Conservation (phyloP, 202 grass and related monocot species). For the Digitaria exilis region DNA sequence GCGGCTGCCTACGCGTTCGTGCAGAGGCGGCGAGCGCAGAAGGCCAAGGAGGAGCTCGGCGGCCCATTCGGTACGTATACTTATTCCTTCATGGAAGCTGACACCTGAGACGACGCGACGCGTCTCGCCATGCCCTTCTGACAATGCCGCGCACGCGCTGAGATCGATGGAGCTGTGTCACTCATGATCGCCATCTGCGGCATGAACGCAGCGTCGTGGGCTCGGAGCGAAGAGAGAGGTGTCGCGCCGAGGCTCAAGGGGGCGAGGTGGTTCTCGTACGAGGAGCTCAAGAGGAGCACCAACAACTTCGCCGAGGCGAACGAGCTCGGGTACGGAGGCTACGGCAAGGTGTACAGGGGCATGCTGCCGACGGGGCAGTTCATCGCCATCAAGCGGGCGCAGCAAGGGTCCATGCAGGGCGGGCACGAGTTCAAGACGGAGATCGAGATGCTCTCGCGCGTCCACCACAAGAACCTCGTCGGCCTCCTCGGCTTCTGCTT, state of each 20-base stretch:
- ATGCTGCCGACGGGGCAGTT: conserved; percentile 75
- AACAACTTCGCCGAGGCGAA: conserved; percentile 84
- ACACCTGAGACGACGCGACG: not conserved
- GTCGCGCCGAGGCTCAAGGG: conserved; percentile 87
- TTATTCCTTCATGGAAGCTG: not conserved
- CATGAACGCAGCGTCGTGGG: conserved; percentile 77
- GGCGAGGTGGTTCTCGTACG: conserved; percentile 89
- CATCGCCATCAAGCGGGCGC: conserved; percentile 92
- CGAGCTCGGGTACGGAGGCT: conserved; percentile 85
- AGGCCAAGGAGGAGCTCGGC: conserved; percentile 72
- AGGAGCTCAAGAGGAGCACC: conserved; percentile 79
- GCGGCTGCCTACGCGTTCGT: conserved; percentile 65
- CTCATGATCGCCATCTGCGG: not conserved
- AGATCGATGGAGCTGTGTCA: not conserved
- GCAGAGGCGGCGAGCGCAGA: conserved; percentile 66
- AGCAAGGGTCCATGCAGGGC: conserved; percentile 87
- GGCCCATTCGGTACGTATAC: conserved; percentile 76
- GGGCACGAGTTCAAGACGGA: conserved; percentile 94
- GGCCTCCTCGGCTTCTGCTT: conserved; percentile 94
- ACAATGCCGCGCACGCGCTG: not conserved
- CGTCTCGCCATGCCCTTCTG: conserved; percentile 1
- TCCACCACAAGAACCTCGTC: conserved; percentile 99
- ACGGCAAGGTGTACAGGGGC: conserved; percentile 92
- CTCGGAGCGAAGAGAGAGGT: conserved; percentile 56
- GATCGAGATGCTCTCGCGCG: conserved; percentile 97